Percentiles rank a stretch among this genome's conserved stretches.
Evolutionary conservation across 2,329 filamentous ascomycete genomes (phyloP).

Genomic region (Fusarium tupiense): DNA sequence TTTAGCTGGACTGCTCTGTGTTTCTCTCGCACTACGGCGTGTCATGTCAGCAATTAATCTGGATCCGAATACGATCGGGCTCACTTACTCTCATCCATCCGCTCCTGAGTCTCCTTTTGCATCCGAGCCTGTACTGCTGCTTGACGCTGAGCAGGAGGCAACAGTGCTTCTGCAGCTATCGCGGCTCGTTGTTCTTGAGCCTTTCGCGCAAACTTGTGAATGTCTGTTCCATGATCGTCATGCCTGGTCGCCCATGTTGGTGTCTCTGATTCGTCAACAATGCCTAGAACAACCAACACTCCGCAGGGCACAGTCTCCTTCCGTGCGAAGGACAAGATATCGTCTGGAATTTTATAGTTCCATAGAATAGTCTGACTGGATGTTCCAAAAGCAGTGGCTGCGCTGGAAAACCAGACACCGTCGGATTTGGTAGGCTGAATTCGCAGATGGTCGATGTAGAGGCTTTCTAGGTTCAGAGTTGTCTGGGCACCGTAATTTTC

Average conservation of each 20-base stretch:
- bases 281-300: slow-evolving; percentile 63
- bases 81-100: slow-evolving; percentile 58
- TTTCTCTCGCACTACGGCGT: slow-evolving; percentile 53
- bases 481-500: slow-evolving; percentile 34
- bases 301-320: slow-evolving; percentile 67
- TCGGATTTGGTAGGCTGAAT: slow-evolving; percentile 46
- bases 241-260: slow-evolving; percentile 63
- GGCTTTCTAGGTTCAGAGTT: slow-evolving; percentile 46
- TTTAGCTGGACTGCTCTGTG: slow-evolving; percentile 52
- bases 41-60: not conserved
- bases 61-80: accelerated
- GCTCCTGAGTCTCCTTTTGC: slow-evolving; percentile 54
- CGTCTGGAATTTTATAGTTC: slow-evolving; percentile 67
- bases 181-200: slow-evolving; percentile 54
- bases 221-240: slow-evolving; percentile 48
- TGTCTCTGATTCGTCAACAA: slow-evolving; percentile 61
- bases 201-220: slow-evolving; percentile 49
- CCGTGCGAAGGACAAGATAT: slow-evolving; percentile 60
- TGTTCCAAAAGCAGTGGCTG: slow-evolving; percentile 64
- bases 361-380: slow-evolving; percentile 65
- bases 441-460: slow-evolving; percentile 60
- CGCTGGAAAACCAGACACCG: slow-evolving; percentile 67
- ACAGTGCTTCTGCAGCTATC: slow-evolving; percentile 54
- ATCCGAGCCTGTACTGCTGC: slow-evolving; percentile 54
- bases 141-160: slow-evolving; percentile 55